Base-by-base conservation (phyloP, 352 stramenopile genomes). In the Globisporangium solare region DNA sequence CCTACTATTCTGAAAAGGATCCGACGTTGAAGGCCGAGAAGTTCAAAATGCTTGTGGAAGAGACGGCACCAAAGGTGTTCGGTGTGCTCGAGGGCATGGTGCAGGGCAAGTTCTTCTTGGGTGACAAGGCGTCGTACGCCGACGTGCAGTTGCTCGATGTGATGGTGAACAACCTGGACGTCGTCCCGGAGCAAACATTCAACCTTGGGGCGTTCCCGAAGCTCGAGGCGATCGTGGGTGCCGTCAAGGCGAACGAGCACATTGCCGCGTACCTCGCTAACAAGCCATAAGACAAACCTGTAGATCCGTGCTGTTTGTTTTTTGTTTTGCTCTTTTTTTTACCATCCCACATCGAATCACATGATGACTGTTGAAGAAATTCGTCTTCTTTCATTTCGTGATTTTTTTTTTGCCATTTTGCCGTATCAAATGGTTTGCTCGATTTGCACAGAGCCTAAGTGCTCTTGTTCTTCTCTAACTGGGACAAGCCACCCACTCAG, bases 121-220 rank as follows among this genome's bases (percentile, higher is more conserved):
- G 75, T 24, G 61, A 73, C 59, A 81, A 61, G 20, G 24, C 40
- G 24, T 77, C 65, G 64, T 70, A 64, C 37, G 73, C 74, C 1
- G 81, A 91, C 53, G n/a, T 91, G 15, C 68, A 74, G 11, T 49
- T 85, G 8, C 81, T 83, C 21, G 71, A 88, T 48, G 3, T 85
- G n/a, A 56, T 70, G 21, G 61, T 58, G 21, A 88, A 88, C 63
- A 61, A 43, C 22, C 54, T 88, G 6, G 58, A 41, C 17, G 5
- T 6, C 27, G 27, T 35, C 10, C 55, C 56, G 1, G n/a, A 35
- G 14, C 42, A 40, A n/a, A 13, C 39, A 1, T 20, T 57, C 51
- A 61, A 55, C 24, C 77, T 77, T 41, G 47, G 48, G n/a, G 63
- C 52, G 50, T 88, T 72, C 62, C 64, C 80, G 0, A 83, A 88